These are phyloP conservation scores for Cyclotella sp. DNA, from an alignment of 108 stramenopile species.

Conservation along the genomic window DNA sequence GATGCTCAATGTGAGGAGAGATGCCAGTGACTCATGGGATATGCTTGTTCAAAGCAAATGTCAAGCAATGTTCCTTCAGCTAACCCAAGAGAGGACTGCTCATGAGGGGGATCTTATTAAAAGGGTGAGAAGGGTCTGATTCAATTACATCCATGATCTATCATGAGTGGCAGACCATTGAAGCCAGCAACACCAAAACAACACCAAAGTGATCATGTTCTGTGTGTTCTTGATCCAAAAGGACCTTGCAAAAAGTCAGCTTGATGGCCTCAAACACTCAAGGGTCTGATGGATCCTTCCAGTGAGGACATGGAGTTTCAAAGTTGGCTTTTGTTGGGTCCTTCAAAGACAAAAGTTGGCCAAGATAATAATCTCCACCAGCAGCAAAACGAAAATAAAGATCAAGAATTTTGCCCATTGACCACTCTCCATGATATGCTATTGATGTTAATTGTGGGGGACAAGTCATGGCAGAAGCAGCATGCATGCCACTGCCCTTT, in stretches of 20 bases:
- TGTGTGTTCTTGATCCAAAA: slow-evolving; percentile 10
- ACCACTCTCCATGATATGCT: slow-evolving; percentile 53
- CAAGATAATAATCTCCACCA: no score
- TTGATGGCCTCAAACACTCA: neutral
- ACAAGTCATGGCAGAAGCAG: slow-evolving; percentile 42
- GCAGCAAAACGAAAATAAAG: slow-evolving; percentile 29
- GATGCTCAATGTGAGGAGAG: slow-evolving; percentile 35
- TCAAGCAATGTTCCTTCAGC: slow-evolving; percentile 24
- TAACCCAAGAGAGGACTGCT: slow-evolving; percentile 26
- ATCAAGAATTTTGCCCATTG: slow-evolving; percentile 49
- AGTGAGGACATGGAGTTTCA: slow-evolving; percentile 43
- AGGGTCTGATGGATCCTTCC: slow-evolving; percentile 1
- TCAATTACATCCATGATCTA: slow-evolving; percentile 13
- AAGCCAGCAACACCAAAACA: slow-evolving; percentile 30
- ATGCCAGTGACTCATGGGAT: slow-evolving; percentile 39
- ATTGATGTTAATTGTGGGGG: slow-evolving; percentile 51
- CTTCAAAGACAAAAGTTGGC: no score
- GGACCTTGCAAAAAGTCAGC: slow-evolving; percentile 7
- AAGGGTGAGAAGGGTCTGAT: neutral
- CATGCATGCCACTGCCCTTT: slow-evolving; percentile 40
- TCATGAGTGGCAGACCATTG: slow-evolving; percentile 44
- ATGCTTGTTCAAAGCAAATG: slow-evolving; percentile 32
- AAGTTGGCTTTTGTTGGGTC: no score
- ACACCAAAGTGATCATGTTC: slow-evolving; percentile 21
- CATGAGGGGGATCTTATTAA: neutral